Conservation (phyloP, 2,329 filamentous ascomycete species). For the Alternaria sp. region DNA sequence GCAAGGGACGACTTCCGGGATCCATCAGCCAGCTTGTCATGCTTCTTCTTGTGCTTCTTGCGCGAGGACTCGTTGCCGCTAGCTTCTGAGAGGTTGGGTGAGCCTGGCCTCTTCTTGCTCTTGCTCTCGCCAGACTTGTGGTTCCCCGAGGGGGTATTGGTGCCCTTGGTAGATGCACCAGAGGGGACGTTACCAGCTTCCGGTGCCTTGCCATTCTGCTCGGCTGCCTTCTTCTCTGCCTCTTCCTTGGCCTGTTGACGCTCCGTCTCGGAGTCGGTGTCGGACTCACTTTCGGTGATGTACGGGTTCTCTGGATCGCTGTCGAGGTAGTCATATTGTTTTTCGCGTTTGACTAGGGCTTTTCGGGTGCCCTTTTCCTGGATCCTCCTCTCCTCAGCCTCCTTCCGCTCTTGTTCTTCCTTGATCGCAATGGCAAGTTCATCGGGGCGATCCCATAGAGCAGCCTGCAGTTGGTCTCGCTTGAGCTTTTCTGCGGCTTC, state of each 20-base stretch:
- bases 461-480: slow-evolving; percentile 82
- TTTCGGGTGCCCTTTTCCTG: slow-evolving; percentile 81
- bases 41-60: slow-evolving; percentile 59
- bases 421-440: slow-evolving; percentile 66
- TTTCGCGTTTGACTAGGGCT: slow-evolving; percentile 81
- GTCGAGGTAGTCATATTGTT: slow-evolving; percentile 87
- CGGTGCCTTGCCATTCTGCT: slow-evolving; percentile 55
- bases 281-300: slow-evolving; percentile 37
- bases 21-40: slow-evolving; percentile 33
- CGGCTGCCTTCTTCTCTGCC: slow-evolving; percentile 54
- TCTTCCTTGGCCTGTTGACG: slow-evolving; percentile 65
- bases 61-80: slow-evolving; percentile 88
- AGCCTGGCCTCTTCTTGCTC: slow-evolving; percentile 81
- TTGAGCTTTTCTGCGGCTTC: slow-evolving; percentile 71
- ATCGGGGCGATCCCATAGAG: slow-evolving; percentile 73
- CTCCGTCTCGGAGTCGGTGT: slow-evolving; percentile 67
- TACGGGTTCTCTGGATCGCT: slow-evolving; percentile 67
- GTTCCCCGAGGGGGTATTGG: slow-evolving; percentile 68
- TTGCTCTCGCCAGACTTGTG: slow-evolving; percentile 56
- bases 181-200: slow-evolving; percentile 55
- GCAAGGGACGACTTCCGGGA: slow-evolving; percentile 34
- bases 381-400: slow-evolving; percentile 71
- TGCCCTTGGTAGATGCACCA: slow-evolving; percentile 71
- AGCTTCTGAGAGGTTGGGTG: slow-evolving; percentile 85
- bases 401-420: slow-evolving; percentile 69